Percentiles rank a stretch among this genome's conserved stretches.
Evolutionary conservation across 2,329 filamentous ascomycete genomes (phyloP).

Genomic region (Furcasterigmium sp.): DNA sequence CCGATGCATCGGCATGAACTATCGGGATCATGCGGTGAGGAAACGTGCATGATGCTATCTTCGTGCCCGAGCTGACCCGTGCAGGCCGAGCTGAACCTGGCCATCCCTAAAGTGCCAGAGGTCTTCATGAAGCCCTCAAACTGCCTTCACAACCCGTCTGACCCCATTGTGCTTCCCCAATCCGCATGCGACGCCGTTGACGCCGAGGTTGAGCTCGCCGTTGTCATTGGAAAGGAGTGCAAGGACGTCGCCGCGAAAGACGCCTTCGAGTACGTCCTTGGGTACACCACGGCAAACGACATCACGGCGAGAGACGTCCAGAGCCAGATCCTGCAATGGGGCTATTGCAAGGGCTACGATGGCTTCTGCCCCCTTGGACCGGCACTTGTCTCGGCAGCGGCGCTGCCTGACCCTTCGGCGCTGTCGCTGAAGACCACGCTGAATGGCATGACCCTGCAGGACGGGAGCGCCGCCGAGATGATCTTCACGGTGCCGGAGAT

Average conservation of each 20-base stretch:
- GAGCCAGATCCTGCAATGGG: constrained; percentile 42
- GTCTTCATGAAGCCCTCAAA: constrained; percentile 39
- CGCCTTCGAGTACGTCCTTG: constrained; percentile 45
- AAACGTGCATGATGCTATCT: constrained; percentile 19
- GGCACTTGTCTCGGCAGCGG: constrained; percentile 9
- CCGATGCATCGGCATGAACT: constrained; percentile 45
- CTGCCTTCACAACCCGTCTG: constrained; percentile 30
- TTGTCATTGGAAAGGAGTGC: constrained; percentile 40
- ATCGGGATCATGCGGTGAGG: constrained; percentile 15
- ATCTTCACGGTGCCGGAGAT: constrained; percentile 23
- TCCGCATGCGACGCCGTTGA: constrained; percentile 39
- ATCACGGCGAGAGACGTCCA: constrained; percentile 47
- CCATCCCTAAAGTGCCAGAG: constrained; percentile 13
- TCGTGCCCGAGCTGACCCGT: not conserved
- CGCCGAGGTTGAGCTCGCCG: constrained; percentile 44
- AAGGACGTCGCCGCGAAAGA: constrained; percentile 41
- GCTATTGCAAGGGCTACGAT: constrained; percentile 46
- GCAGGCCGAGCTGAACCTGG: constrained; percentile 22
- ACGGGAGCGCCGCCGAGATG: constrained; percentile 15
- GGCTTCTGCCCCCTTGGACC: constrained; percentile 39
- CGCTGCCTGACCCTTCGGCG: constrained; percentile 5
- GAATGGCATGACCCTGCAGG: constrained; percentile 17
- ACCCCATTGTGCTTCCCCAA: constrained; percentile 37
- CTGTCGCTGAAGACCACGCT: constrained; percentile 14
- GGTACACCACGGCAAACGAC: constrained; percentile 53